Evolutionary conservation across 768 basidiomycete genomes (phyloP).

Genomic region (Podaxis sp.): DNA sequence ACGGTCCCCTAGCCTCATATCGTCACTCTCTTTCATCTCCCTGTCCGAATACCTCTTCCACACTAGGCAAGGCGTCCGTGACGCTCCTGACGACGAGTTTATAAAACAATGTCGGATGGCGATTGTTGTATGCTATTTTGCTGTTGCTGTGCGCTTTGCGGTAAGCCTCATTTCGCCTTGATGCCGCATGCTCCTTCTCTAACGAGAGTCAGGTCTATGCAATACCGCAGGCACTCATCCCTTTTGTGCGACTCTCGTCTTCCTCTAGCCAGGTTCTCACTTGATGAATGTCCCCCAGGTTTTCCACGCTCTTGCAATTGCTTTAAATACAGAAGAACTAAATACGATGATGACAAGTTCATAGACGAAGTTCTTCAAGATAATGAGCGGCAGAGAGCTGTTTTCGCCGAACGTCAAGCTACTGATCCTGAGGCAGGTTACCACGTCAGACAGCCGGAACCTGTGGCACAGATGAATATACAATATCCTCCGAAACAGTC

Average conservation of each 20-base stretch:
- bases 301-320: not conserved
- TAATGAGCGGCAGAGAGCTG: not conserved
- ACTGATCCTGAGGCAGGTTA: not conserved
- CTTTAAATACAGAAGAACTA: not conserved
- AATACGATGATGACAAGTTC: slow-evolving; percentile 11
- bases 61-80: not conserved
- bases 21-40: not conserved
- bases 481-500: slow-evolving; percentile 2
- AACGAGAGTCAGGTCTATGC: slow-evolving; percentile 7
- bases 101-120: slow-evolving; percentile 1
- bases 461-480: slow-evolving; percentile 7
- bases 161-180: not conserved
- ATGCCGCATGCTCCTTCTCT: not conserved
- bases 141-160: slow-evolving; percentile 8
- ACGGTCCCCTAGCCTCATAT: not conserved
- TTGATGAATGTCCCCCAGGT: not conserved
- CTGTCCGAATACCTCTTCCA: not conserved
- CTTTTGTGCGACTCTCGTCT: not conserved
- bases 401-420: not conserved
- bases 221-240: slow-evolving; percentile 4
- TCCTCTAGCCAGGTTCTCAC: not conserved
- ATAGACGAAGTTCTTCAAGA: slow-evolving; percentile 11
- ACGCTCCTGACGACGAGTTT: not conserved
- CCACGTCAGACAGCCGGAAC: slow-evolving; percentile 8
- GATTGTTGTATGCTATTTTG: slow-evolving; percentile 12